Percentiles rank a stretch among this genome's conserved stretches.
Evolutionary conservation across 1,284 basidiomycete genomes (phyloP).

Genomic region (Melampsora larici-populina): DNA sequence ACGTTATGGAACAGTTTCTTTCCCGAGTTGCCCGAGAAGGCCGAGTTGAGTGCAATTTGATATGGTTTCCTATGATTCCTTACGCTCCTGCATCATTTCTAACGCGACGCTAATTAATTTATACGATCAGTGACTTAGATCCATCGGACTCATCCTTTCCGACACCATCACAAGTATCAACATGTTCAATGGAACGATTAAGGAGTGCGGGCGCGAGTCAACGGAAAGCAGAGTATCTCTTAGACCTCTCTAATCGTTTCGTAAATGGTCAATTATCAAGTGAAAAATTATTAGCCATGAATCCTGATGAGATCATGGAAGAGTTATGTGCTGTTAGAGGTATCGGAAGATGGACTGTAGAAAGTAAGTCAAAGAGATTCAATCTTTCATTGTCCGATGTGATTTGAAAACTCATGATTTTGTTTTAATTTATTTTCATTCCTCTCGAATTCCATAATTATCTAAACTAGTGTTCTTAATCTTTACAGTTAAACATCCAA

Average conservation of each 20-base stretch:
- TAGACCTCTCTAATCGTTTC: constrained; percentile 72
- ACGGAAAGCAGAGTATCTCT: constrained; percentile 79
- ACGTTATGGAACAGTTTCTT: constrained; percentile 45
- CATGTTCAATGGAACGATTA: constrained; percentile 62
- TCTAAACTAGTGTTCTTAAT: constrained; percentile 71
- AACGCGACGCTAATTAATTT: not conserved
- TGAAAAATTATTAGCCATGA: constrained; percentile 65
- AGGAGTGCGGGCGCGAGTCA: constrained; percentile 70
- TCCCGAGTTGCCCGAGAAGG: constrained; percentile 44
- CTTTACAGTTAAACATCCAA: constrained; percentile 74
- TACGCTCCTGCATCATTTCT: not conserved
- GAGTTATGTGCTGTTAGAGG: constrained; percentile 75
- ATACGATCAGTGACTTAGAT: not conserved
- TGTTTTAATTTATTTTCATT: constrained; percentile 46
- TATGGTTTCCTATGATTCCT: not conserved
- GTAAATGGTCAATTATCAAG: constrained; percentile 71
- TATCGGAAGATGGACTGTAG: constrained; percentile 61
- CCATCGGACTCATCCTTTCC: constrained; percentile 61
- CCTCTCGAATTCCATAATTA: constrained; percentile 42
- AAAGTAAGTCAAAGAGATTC: constrained; percentile 14
- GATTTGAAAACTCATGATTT: too few relatives aligned
- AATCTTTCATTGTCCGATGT: too few relatives aligned
- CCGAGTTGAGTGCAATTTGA: constrained; percentile 11
- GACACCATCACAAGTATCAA: constrained; percentile 65
- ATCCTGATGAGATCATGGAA: constrained; percentile 66